Base-by-base conservation (phyloP, 1,284 basidiomycete genomes). In the Cutaneotrichosporon dermatis region DNA sequence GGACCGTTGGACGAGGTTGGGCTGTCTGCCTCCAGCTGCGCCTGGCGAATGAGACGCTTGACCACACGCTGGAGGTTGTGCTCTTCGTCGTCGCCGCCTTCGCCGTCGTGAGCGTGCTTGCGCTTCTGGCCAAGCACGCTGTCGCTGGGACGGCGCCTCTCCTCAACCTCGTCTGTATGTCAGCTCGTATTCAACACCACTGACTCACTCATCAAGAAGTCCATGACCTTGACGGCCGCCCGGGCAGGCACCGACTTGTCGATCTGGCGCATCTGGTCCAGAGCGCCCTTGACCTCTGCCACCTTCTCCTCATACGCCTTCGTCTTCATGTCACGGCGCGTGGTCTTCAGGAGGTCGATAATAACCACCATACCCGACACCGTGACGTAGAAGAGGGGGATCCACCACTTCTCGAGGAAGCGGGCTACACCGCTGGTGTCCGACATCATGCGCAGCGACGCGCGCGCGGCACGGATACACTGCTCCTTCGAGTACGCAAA, bases 401-500 rank as follows among this genome's bases (percentile, higher is more conserved):
- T 69, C 75, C 77, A 79, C 79, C 79, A 80, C 66, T 76, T 75
- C 57, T 80, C 78, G 51, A 80, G 58, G 64, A 79, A 79, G 12
- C 70, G 64, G 16, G 75, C 75, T 4, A 72, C 71, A 0, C 74
- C 74, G 55, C 69, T 63, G 25, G 69, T 65, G 57, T 73, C 71
- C 45, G 67, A 68, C 73, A 80, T 77, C 64, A 80, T 70, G 56
- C 73, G 68, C 63, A 80, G 57, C 55, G 70, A 74, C 25, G 76
- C 76, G 45, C 77, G 71, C 7, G 79, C 78, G 4, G 79, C 78
- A 6, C 73, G 69, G 39, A 80, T 76, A 60, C 79, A 80, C 59
- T 78, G 76, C 56, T 78, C 74, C 49, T 75, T 77, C 9, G 77
- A 79, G 64, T 78, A 78, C 10, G 73, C 71, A 60, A 78, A 79